Evolutionary conservation across 1,284 basidiomycete species (phyloP), one percentile per base, ranked within the genome.

Genomic region (Leccinum pseudoinsigne): DNA sequence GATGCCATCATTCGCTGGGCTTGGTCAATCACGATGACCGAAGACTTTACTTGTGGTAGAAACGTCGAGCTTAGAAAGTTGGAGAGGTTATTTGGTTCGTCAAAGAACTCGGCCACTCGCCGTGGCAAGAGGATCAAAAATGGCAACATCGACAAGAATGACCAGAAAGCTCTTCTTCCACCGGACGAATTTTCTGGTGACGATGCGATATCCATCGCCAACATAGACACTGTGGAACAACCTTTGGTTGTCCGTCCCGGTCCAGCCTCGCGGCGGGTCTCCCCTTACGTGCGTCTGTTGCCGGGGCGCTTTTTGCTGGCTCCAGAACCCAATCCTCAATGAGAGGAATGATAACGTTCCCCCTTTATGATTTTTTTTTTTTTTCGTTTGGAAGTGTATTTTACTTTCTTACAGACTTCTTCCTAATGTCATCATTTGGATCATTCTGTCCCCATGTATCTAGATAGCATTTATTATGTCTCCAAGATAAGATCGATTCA

Each of bases 21-120:
- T 55, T 76, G 71, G 72, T 73, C 72, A 9, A 60, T 64, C 4
- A 57, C 42, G 36, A 70, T 16, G 21, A 73, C 74, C 9, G 64
- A 71, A 40, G 59, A 63, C 12, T 62, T 16, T 28, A 0, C 28
- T 54, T 53, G 38, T 58, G 57, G 50, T 36, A 47, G 5, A 2
- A 1, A 26, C 5, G n/a, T 1, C 23, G 58, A 59, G 1, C 56
- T 66, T 21, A 21, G 5, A 1, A 54, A 61, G 55, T 54, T 71
- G 14, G 18, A 54, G 5, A 9, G 5, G 4, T 40, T 61, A 16
- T 57, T 55, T 53, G 51, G 26, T 38, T 57, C 58, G 3, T 53
- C 62, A 3, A 50, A 60, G 18, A 9, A 34, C 16, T 18, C 51
- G 4, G 7, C 57, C 16, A 62, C 31, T 51, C 68, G 71, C 28